Evolutionary conservation across 495 filamentous ascomycete genomes (phyloP).

Genomic region (Aspergillus sclerotioniger): DNA sequence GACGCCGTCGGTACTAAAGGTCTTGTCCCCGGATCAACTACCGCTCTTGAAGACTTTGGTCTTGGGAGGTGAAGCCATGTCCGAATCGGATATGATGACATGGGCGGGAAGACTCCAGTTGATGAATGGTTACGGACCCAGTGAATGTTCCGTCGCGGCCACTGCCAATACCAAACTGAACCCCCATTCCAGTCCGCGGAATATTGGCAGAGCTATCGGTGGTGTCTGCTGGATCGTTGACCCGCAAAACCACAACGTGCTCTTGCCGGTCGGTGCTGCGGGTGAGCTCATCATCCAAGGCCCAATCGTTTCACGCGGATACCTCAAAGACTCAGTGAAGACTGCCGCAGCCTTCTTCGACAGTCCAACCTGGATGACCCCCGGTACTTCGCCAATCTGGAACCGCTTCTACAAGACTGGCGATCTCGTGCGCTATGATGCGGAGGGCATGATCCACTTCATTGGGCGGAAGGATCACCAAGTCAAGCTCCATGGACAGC

Average conservation of each 20-base stretch:
- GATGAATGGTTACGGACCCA: conserved; percentile 17
- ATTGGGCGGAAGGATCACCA: conserved; percentile 39
- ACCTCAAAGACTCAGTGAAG: conserved; percentile 58
- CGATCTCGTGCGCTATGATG: conserved; percentile 25
- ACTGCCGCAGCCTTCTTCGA: conserved; percentile 58
- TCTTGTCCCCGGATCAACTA: conserved; percentile 4
- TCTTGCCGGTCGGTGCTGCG: conserved; percentile 56
- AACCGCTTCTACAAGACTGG: conserved; percentile 36
- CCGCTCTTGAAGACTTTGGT: conserved; percentile 14
- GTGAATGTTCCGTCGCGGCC: conserved; percentile 13
- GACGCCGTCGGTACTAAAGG: conserved; percentile 11
- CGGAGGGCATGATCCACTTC: conserved; percentile 25
- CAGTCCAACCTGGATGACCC: conserved; percentile 41
- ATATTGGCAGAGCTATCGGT: conserved; percentile 8
- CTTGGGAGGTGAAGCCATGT: conserved; percentile 16
- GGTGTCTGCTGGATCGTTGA: conserved; percentile 53
- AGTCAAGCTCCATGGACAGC: conserved; percentile 43
- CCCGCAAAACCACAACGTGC: conserved; percentile 54
- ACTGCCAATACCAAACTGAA: conserved; percentile 2
- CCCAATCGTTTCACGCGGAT: conserved; percentile 67
- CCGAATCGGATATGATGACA: conserved; percentile 3
- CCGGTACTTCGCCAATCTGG: conserved; percentile 5
- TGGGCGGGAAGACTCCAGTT: conserved; percentile 13
- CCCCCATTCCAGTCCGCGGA: neutral
- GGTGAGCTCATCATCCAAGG: conserved; percentile 77